A percentile compares a stretch with the other conserved stretches of the same genome.
Conservation (phyloP, 331 rosid species). For the Spiraea crenata region DNA sequence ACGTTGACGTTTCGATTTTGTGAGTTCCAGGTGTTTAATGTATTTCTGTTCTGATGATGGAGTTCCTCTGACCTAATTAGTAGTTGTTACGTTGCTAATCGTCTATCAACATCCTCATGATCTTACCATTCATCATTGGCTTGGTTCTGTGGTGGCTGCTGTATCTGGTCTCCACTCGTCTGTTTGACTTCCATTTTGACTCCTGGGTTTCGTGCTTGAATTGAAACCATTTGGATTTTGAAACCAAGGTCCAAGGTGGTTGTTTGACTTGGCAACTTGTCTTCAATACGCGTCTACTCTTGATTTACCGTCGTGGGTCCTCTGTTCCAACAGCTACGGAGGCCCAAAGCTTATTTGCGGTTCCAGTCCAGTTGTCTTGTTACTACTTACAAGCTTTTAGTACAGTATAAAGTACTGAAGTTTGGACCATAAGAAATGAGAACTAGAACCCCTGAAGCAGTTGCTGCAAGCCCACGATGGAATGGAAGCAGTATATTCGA, state of each 20-base stretch:
- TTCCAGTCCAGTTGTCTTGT: conserved; percentile 7
- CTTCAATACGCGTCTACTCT: not conserved
- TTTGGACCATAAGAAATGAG: not conserved
- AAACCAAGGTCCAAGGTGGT: not conserved
- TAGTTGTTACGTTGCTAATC: not conserved
- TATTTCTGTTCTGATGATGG: not conserved
- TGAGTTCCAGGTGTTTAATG: too few relatives aligned
- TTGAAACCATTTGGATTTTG: not conserved
- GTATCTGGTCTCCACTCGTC: not conserved
- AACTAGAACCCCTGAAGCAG: conserved; percentile 3
- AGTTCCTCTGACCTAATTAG: not conserved
- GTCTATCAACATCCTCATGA: not conserved
- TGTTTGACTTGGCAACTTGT: conserved; percentile 13
- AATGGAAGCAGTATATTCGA: too few relatives aligned
- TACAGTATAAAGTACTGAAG: not conserved
- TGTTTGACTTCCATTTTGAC: conserved; percentile 11
- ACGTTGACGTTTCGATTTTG: too few relatives aligned
- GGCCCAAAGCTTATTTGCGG: conserved; percentile 7
- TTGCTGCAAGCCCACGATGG: not conserved
- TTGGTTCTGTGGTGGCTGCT: not conserved
- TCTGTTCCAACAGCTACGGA: not conserved
- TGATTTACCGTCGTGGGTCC: not conserved
- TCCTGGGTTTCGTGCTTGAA: conserved; percentile 12
- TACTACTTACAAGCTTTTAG: not conserved
- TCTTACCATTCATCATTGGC: not conserved